These are phyloP conservation scores for Blastocystis sp. DNA, from an alignment of 352 stramenopile genomes.

Conservation along the genomic window DNA sequence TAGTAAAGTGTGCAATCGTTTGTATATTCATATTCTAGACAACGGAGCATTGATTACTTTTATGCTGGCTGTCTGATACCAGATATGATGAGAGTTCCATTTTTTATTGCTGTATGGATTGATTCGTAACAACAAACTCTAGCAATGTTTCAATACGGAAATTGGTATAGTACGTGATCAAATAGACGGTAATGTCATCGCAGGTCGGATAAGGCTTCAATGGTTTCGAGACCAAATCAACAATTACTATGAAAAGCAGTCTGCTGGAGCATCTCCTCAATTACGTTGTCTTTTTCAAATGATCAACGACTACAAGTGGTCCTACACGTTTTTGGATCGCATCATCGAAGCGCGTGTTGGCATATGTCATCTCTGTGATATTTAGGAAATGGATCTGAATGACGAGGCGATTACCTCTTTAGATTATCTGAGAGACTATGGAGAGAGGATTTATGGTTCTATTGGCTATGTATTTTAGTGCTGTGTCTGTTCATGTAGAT, in stretches of 20 bases:
- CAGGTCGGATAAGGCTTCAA: background rate
- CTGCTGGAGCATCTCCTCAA: background rate
- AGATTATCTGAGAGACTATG: background rate
- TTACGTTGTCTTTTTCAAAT: background rate
- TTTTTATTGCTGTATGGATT: background rate
- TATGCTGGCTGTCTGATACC: slow-evolving; percentile 5
- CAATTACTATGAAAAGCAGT: background rate
- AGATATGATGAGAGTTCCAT: background rate
- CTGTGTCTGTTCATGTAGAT: background rate
- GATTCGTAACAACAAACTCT: background rate
- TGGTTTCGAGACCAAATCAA: slow-evolving; percentile 24
- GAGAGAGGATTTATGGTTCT: slow-evolving; percentile 3
- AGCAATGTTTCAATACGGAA: slow-evolving; percentile 46
- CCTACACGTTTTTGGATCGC: background rate
- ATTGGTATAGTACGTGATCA: background rate
- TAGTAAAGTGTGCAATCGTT: background rate
- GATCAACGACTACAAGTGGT: slow-evolving; percentile 16
- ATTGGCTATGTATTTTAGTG: background rate
- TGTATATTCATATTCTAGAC: background rate
- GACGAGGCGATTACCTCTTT: background rate
- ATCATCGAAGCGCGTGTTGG: slow-evolving; percentile 13
- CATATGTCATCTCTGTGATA: background rate
- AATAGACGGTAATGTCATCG: slow-evolving; percentile 39
- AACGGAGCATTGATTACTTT: slow-evolving; percentile 14
- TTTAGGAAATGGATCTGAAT: slow-evolving; percentile 28